These are phyloP conservation scores for Rhodotorula toruloides DNA, from an alignment of 768 basidiomycete genomes.

Conservation along the genomic window DNA sequence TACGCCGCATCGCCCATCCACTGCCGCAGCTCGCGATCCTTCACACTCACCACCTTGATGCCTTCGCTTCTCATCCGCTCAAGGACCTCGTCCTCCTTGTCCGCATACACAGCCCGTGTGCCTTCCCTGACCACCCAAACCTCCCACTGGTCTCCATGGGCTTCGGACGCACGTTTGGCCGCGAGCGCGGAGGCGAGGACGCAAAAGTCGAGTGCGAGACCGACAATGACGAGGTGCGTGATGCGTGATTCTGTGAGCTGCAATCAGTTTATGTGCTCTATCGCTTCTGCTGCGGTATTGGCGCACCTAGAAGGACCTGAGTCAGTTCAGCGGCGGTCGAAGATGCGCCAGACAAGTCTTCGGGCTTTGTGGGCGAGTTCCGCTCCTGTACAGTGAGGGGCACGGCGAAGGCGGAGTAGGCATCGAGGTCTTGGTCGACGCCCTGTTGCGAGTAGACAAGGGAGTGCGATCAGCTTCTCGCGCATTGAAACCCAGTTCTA, in stretches of 20 bases:
- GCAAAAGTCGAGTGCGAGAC: constrained; percentile 72
- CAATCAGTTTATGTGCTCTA: constrained; percentile 19
- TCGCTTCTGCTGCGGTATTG: background rate
- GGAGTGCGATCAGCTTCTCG: background rate
- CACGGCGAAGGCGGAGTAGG: constrained; percentile 68
- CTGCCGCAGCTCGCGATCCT: too few relatives aligned
- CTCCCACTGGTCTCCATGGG: constrained; percentile 48
- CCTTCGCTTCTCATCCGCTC: constrained; percentile 4
- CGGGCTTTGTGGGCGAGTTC: too few relatives aligned
- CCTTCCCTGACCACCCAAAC: constrained; percentile 41
- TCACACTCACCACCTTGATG: constrained; percentile 1
- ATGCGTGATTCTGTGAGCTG: constrained; percentile 48
- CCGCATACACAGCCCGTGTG: constrained; percentile 34
- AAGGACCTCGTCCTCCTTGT: background rate
- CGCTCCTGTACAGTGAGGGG: constrained; percentile 4
- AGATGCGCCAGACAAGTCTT: too few relatives aligned
- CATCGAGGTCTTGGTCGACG: constrained; percentile 59
- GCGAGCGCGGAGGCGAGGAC: constrained; percentile 48
- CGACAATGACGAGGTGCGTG: constrained; percentile 59
- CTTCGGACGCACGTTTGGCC: constrained; percentile 56
- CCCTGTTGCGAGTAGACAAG: constrained; percentile 47
- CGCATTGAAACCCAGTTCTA: too few relatives aligned
- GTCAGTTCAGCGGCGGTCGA: background rate
- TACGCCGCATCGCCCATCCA: too few relatives aligned
- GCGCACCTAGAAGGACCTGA: constrained; percentile 2